Evolutionary conservation across 495 filamentous ascomycete genomes (phyloP).

Genomic region (Geoglossum glabrum): DNA sequence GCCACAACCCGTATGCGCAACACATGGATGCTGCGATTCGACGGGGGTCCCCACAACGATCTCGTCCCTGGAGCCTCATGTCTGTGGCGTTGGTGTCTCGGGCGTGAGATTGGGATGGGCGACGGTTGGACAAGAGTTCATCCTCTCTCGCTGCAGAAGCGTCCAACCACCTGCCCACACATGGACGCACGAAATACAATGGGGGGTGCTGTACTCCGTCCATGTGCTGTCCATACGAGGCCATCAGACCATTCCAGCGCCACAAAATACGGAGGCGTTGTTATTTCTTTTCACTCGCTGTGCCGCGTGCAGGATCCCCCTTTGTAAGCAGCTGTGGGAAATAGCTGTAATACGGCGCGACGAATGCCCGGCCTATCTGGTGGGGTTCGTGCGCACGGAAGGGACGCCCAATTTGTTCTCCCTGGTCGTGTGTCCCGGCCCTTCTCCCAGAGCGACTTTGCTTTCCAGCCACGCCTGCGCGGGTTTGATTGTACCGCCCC

Average conservation of each 20-base stretch:
- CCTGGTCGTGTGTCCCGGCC: background rate
- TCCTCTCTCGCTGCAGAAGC: too few relatives aligned
- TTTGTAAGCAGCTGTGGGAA: background rate
- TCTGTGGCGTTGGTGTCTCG: background rate
- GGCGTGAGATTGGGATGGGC: background rate
- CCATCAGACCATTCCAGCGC: background rate
- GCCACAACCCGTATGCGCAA: background rate
- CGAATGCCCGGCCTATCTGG: background rate
- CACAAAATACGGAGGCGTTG: background rate
- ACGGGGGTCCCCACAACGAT: background rate
- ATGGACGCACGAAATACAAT: background rate
- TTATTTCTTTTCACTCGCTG: background rate
- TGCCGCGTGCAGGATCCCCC: background rate
- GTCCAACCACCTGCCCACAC: background rate
- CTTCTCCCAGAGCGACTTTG: background rate
- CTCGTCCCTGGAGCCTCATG: background rate
- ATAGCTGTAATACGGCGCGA: background rate
- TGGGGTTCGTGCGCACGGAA: background rate
- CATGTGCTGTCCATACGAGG: background rate
- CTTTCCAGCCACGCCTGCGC: background rate
- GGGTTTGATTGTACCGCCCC: background rate
- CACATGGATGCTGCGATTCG: background rate
- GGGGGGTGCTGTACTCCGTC: background rate
- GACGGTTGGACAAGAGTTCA: background rate
- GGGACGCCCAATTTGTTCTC: background rate